Base-by-base conservation (phyloP, 1,139 yeast genomes). In the Candida smagusa region DNA sequence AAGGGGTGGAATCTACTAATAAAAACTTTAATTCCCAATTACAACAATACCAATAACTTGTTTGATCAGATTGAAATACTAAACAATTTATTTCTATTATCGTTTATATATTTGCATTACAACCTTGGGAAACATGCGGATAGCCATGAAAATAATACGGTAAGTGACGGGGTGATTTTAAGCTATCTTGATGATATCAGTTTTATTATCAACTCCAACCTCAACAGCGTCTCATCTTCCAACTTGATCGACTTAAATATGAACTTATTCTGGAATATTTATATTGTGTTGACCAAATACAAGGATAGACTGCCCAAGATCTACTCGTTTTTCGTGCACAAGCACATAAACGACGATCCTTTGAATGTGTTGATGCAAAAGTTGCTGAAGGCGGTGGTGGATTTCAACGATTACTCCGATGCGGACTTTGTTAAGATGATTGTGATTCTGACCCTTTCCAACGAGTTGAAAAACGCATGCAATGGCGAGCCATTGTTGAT, bases 1-100 rank as follows among this genome's bases (percentile, higher is more conserved):
- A 71, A 61, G 41, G 55, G 69, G 28, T 73, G 79, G 78, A 61
- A 63, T 35, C 55, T 72, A 12, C 56, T 74, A 28, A 69, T 72
- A 30, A 61, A 67, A 33, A 65, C 67, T 34, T 53, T 66, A 33
- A 68, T 73, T 16, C 73, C 74, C 21, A 69, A 66, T 44, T 69
- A 70, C 50, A 51, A 51, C 43, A 40, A 44, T 29, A 47, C 45
- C 34, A 49, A 48, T 33, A 61, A 61, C 41, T 49, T 61, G 16
- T 52, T 63, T 38, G 73, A 69, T 42, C 75, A 72, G 44, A 59
- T 69, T 37, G 70, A 68, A 40, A 70, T 63, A 36, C 55, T 62
- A 41, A 57, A 56, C 35, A 60, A 61, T 39, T 54, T 70, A 37
- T 67, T 58, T 40, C 43, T 65, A 12, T 51, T 67, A 36, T 54